A percentile compares a stretch with the other conserved stretches of the same genome.
phyloP scores from a whole-genome alignment of 352 stramenopile genomes.

The Globisporangium spiculum region DNA sequence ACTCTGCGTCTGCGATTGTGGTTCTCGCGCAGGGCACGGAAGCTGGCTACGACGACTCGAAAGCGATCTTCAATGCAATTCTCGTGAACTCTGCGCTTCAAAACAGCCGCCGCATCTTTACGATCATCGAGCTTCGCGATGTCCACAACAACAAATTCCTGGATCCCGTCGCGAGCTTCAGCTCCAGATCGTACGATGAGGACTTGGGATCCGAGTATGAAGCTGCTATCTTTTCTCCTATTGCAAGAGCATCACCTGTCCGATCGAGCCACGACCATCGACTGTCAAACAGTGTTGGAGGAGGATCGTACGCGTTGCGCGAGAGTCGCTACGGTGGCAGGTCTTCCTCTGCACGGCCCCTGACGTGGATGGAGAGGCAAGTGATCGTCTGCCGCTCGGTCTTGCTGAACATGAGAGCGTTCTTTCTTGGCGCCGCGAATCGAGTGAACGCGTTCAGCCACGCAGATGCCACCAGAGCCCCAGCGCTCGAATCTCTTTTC shows the following conservation, averaged over 20 bases:
- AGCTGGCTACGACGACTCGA: slow-evolving; percentile 75
- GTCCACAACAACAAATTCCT: slow-evolving; percentile 84
- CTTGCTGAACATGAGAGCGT: slow-evolving; percentile 29
- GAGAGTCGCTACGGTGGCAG: slow-evolving; percentile 18
- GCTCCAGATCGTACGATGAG: slow-evolving; percentile 22
- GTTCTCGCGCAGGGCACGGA: slow-evolving; percentile 76
- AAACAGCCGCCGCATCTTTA: slow-evolving; percentile 65
- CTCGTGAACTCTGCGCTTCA: slow-evolving; percentile 72
- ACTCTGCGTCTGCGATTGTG: slow-evolving; percentile 76
- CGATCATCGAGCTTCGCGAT: slow-evolving; percentile 83
- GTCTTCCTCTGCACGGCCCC: slow-evolving; percentile 34
- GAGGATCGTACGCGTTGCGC: neutral
- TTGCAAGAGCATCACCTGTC: neutral
- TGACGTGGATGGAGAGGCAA: slow-evolving; percentile 45
- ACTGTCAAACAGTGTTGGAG: neutral
- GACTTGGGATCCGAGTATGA: slow-evolving; percentile 8
- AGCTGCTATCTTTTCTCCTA: neutral
- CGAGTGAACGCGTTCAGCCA: slow-evolving; percentile 40
- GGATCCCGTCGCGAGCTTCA: slow-evolving; percentile 67
- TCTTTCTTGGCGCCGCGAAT: slow-evolving; percentile 64
- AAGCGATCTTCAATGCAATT: slow-evolving; percentile 86
- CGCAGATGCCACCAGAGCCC: neutral
- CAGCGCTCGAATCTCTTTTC: slow-evolving; percentile 5
- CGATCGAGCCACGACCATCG: neutral
- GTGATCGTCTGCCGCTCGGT: neutral